Evolutionary conservation across 192 early-diverging fungal genomes (phyloP).

Genomic region (Coemansia sp.): DNA sequence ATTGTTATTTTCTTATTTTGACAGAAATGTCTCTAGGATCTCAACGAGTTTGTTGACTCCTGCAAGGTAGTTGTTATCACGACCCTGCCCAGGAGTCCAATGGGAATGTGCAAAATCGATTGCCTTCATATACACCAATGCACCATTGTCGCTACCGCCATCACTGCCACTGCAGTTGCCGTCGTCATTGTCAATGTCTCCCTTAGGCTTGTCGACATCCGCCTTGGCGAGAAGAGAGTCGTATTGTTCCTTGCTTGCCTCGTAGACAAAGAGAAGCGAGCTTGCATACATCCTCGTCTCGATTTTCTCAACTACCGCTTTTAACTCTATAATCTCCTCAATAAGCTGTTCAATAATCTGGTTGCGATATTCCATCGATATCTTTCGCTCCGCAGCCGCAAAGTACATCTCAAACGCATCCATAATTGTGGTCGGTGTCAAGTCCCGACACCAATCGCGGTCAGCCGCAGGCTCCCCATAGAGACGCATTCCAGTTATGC

Average conservation of each 20-base stretch:
- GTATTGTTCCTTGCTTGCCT: constrained; percentile 61
- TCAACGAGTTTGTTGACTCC: constrained; percentile 64
- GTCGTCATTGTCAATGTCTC: constrained; percentile 5
- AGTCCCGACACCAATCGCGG: constrained; percentile 22
- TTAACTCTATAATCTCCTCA: constrained; percentile 61
- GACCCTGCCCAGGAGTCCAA: constrained; percentile 62
- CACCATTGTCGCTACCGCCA: constrained; percentile 37
- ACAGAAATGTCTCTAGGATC: constrained; percentile 52
- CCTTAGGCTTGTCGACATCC: constrained; percentile 7
- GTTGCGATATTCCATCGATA: constrained; percentile 56
- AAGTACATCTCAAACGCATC: constrained; percentile 70
- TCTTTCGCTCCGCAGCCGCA: constrained; percentile 29
- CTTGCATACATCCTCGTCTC: constrained; percentile 69
- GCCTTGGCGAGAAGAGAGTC: constrained; percentile 47
- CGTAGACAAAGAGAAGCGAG: constrained; percentile 83
- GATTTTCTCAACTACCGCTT: constrained; percentile 53
- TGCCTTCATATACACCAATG: constrained; percentile 63
- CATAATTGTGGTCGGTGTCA: constrained; percentile 54
- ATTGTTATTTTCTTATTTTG: background rate
- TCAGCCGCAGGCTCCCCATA: constrained; percentile 9
- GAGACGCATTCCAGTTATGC: constrained; percentile 75
- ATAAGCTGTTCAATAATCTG: constrained; percentile 64
- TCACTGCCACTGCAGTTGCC: constrained; percentile 24
- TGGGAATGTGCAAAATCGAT: constrained; percentile 93
- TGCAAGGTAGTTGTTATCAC: constrained; percentile 67